Evolutionary conservation across 371 early-diverging fungal species (phyloP).

Genomic region (Rhizopus sp.): DNA sequence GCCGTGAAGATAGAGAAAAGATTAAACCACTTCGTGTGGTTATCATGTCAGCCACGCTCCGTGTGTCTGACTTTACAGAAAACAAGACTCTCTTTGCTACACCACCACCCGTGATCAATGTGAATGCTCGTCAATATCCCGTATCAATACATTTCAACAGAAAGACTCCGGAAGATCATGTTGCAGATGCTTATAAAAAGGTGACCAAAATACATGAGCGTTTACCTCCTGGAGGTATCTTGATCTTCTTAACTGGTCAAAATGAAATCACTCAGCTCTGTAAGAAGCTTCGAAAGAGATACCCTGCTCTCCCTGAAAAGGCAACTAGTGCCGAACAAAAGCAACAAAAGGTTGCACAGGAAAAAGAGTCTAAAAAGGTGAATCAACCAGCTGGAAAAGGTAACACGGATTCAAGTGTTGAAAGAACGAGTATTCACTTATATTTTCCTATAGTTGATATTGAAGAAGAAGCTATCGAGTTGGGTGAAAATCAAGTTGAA

Average conservation of each 20-base stretch:
- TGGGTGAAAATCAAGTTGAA: slow-evolving; percentile 58
- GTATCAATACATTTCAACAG: slow-evolving; percentile 90
- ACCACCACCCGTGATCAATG: slow-evolving; percentile 87
- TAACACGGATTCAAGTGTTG: slow-evolving; percentile 8
- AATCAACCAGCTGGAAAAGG: slow-evolving; percentile 41
- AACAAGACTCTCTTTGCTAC: slow-evolving; percentile 76
- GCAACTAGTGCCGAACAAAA: slow-evolving; percentile 31
- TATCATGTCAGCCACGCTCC: slow-evolving; percentile 99
- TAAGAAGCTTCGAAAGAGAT: slow-evolving; percentile 69
- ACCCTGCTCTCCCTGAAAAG: slow-evolving; percentile 52
- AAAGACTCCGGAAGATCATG: slow-evolving; percentile 69
- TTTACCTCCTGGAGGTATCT: slow-evolving; percentile 90
- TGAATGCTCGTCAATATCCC: slow-evolving; percentile 92
- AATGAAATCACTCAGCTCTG: slow-evolving; percentile 85
- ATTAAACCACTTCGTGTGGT: slow-evolving; percentile 90
- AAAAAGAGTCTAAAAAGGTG: slow-evolving; percentile 28
- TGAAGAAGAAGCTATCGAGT: slow-evolving; percentile 63
- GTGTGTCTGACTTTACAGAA: slow-evolving; percentile 90
- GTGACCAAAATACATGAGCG: slow-evolving; percentile 89
- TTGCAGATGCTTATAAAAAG: slow-evolving; percentile 84
- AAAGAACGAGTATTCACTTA: background rate
- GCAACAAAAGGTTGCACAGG: slow-evolving; percentile 41
- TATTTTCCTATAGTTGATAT: slow-evolving; percentile 42
- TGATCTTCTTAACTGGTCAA: slow-evolving; percentile 93
- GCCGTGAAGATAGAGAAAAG: slow-evolving; percentile 55